These are phyloP conservation scores for Eucalyptus guilfoylei DNA, from an alignment of 345 rosid species.

Conservation along the genomic window DNA sequence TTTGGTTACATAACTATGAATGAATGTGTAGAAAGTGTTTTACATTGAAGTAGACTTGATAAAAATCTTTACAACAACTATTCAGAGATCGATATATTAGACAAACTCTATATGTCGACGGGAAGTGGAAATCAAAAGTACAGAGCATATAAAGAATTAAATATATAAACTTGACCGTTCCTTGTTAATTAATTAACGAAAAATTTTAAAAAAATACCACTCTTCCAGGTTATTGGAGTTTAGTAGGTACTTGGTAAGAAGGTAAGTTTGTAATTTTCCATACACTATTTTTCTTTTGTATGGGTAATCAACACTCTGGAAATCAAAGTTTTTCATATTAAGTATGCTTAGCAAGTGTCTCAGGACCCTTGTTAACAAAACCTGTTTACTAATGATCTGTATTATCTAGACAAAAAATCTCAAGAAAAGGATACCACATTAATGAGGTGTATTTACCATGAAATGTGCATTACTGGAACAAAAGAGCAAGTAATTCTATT, in stretches of 20 bases:
- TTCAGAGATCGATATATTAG: not conserved
- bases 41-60: not conserved
- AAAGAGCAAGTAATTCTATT: not conserved
- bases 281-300: not conserved
- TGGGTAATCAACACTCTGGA: not conserved
- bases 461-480: not conserved
- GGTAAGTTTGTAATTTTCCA: not conserved
- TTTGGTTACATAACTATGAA: not conserved
- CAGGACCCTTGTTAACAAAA: not conserved
- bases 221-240: not conserved
- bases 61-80: not conserved
- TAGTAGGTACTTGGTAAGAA: not conserved
- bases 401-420: not conserved
- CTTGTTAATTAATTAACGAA: not conserved
- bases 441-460: not conserved
- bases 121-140: not conserved
- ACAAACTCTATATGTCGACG: not conserved
- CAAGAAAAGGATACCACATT: not conserved
- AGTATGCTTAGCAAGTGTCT: not conserved
- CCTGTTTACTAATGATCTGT: rapidly evolving
- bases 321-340: not conserved
- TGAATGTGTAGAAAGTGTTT: not conserved
- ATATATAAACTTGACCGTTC: not conserved
- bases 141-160: not conserved
- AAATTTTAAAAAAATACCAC: rapidly evolving